phyloP scores from a whole-genome alignment of 768 basidiomycete genomes.

The Suillus bovinus region DNA sequence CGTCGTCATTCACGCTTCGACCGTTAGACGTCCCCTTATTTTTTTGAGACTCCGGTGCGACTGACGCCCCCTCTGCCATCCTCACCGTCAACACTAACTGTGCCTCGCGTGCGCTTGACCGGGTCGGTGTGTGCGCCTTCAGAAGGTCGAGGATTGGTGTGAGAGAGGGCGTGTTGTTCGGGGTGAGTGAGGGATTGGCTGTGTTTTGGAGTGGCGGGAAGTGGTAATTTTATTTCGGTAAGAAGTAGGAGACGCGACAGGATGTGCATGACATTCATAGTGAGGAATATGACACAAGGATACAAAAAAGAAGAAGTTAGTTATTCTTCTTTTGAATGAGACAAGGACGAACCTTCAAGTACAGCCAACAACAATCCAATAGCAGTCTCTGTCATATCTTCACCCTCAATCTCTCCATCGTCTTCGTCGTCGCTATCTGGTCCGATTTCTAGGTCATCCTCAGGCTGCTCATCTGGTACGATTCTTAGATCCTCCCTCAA shows the following conservation, averaged over 20 bases:
- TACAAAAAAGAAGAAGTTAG: not conserved
- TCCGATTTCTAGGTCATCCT: slow-evolving; percentile 48
- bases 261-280: slow-evolving; percentile 61
- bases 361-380: slow-evolving; percentile 80
- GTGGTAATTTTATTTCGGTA: slow-evolving; percentile 47
- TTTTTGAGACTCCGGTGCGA: slow-evolving; percentile 41
- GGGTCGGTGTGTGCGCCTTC: slow-evolving; percentile 35
- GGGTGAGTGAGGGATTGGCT: slow-evolving; percentile 1
- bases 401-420: slow-evolving; percentile 38
- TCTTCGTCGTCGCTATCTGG: slow-evolving; percentile 58
- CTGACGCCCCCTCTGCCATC: slow-evolving; percentile 42
- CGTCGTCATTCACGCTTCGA: slow-evolving; percentile 34
- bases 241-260: slow-evolving; percentile 58
- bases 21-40: slow-evolving; percentile 22
- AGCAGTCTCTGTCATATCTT: slow-evolving; percentile 75
- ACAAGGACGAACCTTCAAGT: slow-evolving; percentile 66
- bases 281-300: slow-evolving; percentile 8
- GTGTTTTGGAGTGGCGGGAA: slow-evolving; percentile 9
- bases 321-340: not conserved
- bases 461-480: slow-evolving; percentile 34
- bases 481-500: slow-evolving; percentile 39
- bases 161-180: not conserved
- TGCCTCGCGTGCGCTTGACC: slow-evolving; percentile 72
- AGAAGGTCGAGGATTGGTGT: not conserved
- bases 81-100: slow-evolving; percentile 83